phyloP scores from a whole-genome alignment of 148 eudicot genomes.

The Bassia scoparia region DNA sequence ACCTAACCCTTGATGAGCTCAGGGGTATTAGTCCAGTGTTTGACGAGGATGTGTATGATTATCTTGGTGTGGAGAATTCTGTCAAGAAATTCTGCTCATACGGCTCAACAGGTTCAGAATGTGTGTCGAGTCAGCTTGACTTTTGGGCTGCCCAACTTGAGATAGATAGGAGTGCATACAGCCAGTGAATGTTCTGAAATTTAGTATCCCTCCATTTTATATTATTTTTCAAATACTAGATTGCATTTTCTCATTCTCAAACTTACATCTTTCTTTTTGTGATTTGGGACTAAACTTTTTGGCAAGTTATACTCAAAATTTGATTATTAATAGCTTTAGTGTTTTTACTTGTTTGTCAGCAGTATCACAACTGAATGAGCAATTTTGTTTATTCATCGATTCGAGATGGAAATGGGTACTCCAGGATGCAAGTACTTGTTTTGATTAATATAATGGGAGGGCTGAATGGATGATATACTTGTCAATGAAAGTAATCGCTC shows the following conservation, averaged over 20 bases:
- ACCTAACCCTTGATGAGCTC: constrained; percentile 65
- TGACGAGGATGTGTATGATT: constrained; percentile 71
- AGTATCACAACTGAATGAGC: too few relatives aligned
- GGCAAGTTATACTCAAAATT: not conserved
- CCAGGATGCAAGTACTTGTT: too few relatives aligned
- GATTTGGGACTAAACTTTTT: not conserved
- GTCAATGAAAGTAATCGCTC: too few relatives aligned
- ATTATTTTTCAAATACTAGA: not conserved
- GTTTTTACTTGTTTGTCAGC: too few relatives aligned
- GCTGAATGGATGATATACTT: too few relatives aligned
- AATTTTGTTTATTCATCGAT: too few relatives aligned
- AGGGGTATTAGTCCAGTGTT: constrained; percentile 52
- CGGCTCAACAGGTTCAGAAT: constrained; percentile 89
- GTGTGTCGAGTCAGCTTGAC: constrained; percentile 69
- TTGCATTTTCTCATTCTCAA: not conserved
- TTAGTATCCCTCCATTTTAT: not conserved
- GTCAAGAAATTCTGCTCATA: constrained; percentile 80
- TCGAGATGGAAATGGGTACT: too few relatives aligned
- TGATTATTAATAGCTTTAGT: not conserved
- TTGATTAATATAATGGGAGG: too few relatives aligned
- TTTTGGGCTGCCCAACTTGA: constrained; percentile 61
- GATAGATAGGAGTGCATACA: constrained; percentile 28
- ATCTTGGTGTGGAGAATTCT: constrained; percentile 82
- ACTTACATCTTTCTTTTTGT: not conserved
- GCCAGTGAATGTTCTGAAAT: not conserved